These are phyloP conservation scores for Bipolaris gigantea DNA, from an alignment of 2,329 filamentous ascomycete species.

Conservation along the genomic window DNA sequence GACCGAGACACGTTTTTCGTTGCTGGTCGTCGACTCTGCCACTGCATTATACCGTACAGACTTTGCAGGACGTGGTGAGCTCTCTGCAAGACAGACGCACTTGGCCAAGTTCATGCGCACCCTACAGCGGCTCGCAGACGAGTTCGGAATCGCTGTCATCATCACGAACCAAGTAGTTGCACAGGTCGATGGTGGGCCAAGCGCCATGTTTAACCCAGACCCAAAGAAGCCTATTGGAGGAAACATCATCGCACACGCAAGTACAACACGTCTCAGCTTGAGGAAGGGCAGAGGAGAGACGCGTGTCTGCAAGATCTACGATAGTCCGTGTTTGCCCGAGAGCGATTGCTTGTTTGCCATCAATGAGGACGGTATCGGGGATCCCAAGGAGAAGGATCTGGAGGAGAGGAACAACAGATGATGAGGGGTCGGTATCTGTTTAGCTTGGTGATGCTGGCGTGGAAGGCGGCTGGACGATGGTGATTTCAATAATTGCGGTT, in stretches of 20 bases:
- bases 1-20: conserved; percentile 96
- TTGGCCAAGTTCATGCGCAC: conserved; percentile 87
- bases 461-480: not conserved
- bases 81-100: conserved; percentile 90
- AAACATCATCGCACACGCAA: conserved; percentile 98
- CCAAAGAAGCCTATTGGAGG: conserved; percentile 99
- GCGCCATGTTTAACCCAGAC: conserved; percentile 98
- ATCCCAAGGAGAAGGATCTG: conserved; percentile 91
- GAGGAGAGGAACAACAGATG: conserved; percentile 62
- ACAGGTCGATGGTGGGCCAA: conserved; percentile 94
- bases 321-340: conserved; percentile 94
- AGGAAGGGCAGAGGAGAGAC: conserved; percentile 97
- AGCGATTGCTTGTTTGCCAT: conserved; percentile 97
- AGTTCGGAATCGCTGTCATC: conserved; percentile 95
- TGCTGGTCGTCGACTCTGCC: conserved; percentile 93
- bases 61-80: conserved; percentile 92
- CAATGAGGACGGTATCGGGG: conserved; percentile 93
- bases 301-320: conserved; percentile 97
- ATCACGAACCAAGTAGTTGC: conserved; percentile 99
- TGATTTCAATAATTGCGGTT: conserved; percentile 9
- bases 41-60: conserved; percentile 95
- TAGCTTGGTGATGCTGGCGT: not conserved
- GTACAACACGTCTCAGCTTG: conserved; percentile 88
- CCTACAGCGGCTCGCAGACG: conserved; percentile 72
- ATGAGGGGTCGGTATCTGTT: not conserved